Conservation (phyloP, 495 filamentous ascomycete species). For the Immersiella caudata region DNA sequence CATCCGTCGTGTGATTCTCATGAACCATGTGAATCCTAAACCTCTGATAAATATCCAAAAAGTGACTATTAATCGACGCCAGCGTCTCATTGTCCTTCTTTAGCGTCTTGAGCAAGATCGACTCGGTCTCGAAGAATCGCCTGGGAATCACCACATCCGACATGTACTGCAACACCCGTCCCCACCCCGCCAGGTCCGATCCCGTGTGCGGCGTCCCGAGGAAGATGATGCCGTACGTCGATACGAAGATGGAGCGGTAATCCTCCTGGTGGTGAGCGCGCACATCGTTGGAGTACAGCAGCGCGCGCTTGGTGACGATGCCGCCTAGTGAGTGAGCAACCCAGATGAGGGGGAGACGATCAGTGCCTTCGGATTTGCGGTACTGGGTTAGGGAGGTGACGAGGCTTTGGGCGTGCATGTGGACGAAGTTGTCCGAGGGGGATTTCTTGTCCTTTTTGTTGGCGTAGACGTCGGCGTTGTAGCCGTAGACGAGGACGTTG, state of each 20-base stretch:
- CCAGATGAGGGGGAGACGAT: slow-evolving; percentile 76
- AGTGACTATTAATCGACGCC: slow-evolving; percentile 77
- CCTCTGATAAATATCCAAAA: slow-evolving; percentile 70
- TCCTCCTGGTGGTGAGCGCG: slow-evolving; percentile 69
- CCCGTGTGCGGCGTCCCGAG: slow-evolving; percentile 87
- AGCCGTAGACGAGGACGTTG: slow-evolving; percentile 80
- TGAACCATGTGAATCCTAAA: slow-evolving; percentile 72
- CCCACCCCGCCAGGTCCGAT: slow-evolving; percentile 77
- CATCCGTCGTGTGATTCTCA: slow-evolving; percentile 67
- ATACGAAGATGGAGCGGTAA: slow-evolving; percentile 76
- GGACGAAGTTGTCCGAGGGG: slow-evolving; percentile 70
- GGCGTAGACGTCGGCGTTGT: slow-evolving; percentile 75
- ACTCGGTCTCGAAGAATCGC: slow-evolving; percentile 70
- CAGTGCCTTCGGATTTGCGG: slow-evolving; percentile 58
- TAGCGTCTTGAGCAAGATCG: slow-evolving; percentile 69
- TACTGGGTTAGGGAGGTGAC: slow-evolving; percentile 58
- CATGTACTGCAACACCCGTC: slow-evolving; percentile 71
- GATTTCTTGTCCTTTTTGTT: slow-evolving; percentile 46
- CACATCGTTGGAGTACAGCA: slow-evolving; percentile 63
- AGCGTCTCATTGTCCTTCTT: slow-evolving; percentile 78
- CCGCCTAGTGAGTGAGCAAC: slow-evolving; percentile 84
- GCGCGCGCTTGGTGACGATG: slow-evolving; percentile 71
- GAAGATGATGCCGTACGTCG: slow-evolving; percentile 83
- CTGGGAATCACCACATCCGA: slow-evolving; percentile 70
- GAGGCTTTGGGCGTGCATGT: slow-evolving; percentile 83